These are phyloP conservation scores for Sclerotinia glacialis DNA, from an alignment of 2,329 filamentous ascomycete species.

Conservation along the genomic window DNA sequence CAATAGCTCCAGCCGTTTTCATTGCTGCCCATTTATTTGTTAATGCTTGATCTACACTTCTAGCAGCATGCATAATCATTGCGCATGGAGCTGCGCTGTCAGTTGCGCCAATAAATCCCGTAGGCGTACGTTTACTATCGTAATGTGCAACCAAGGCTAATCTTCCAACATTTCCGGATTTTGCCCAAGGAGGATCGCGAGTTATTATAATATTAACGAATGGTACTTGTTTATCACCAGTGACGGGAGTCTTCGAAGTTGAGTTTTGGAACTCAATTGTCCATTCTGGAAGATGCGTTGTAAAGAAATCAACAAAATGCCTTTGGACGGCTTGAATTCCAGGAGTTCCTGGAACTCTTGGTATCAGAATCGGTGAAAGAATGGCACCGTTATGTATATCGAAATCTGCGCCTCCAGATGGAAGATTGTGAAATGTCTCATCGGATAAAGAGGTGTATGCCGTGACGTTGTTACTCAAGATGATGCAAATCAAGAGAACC, in stretches of 20 bases:
- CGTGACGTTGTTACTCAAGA: constrained; percentile 26
- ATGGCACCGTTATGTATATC: constrained; percentile 73
- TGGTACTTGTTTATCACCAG: constrained; percentile 66
- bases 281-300: constrained; percentile 72
- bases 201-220: constrained; percentile 86
- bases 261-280: constrained; percentile 81
- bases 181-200: constrained; percentile 81
- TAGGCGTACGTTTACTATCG: constrained; percentile 75
- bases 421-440: constrained; percentile 67
- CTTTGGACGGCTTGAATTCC: constrained; percentile 70
- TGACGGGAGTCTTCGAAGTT: constrained; percentile 77
- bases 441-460: constrained; percentile 60
- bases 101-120: constrained; percentile 88
- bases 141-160: constrained; percentile 92
- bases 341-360: constrained; percentile 83
- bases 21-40: constrained; percentile 79
- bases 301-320: constrained; percentile 85
- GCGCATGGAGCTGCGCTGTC: constrained; percentile 95
- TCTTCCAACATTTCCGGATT: constrained; percentile 70
- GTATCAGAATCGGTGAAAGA: constrained; percentile 80
- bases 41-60: constrained; percentile 75
- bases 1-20: constrained; percentile 54
- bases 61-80: constrained; percentile 83
- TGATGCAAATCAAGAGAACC: constrained; percentile 26
- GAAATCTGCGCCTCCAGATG: constrained; percentile 71